Conservation (phyloP, 169 alveolate genomes). For the Plasmodium fragile region DNA sequence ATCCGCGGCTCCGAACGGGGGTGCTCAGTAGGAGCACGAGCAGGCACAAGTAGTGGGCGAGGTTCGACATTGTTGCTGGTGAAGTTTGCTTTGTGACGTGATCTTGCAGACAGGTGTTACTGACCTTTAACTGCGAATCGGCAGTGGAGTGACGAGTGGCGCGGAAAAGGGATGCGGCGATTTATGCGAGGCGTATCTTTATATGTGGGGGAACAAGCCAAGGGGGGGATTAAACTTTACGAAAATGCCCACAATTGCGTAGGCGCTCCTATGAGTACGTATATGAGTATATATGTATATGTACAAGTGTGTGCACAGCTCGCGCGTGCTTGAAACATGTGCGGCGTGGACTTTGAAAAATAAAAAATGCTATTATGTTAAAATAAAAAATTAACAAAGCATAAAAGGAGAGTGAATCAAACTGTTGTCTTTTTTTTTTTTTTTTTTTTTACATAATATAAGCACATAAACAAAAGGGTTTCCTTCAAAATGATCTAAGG, state of each 20-base stretch:
- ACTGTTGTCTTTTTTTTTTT: conserved; percentile 1
- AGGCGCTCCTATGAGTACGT: neutral
- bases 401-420: neutral
- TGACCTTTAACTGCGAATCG: neutral
- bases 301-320: neutral
- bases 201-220: neutral
- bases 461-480: neutral
- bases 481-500: neutral
- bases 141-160: neutral
- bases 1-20: conserved; percentile 18
- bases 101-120: neutral
- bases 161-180: neutral
- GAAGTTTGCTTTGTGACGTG: neutral
- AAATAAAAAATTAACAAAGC: neutral
- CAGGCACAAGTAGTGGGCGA: conserved; percentile 4
- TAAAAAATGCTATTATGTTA: neutral
- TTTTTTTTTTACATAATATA: neutral
- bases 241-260: neutral
- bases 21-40: neutral
- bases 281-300: neutral
- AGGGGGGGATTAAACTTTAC: neutral
- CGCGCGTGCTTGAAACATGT: neutral
- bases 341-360: neutral
- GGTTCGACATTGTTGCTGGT: conserved; percentile 11
- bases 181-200: neutral